These are phyloP conservation scores for Nothomitra cinnamomea DNA, from an alignment of 2,329 filamentous ascomycete species.

Conservation along the genomic window DNA sequence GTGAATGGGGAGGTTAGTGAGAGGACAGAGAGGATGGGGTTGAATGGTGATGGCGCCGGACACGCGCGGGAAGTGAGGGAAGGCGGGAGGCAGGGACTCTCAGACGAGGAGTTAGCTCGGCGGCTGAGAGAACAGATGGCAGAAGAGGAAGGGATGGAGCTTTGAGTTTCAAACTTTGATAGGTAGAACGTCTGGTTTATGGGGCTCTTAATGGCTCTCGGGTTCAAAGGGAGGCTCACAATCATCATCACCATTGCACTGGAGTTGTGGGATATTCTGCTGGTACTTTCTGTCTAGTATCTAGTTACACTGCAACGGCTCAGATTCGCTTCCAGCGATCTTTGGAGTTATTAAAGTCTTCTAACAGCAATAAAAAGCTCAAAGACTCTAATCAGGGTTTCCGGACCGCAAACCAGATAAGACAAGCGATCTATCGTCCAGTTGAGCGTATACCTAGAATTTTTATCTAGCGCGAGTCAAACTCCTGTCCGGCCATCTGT, in stretches of 20 bases:
- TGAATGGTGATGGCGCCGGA: background rate
- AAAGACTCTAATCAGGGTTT: too few species aligned
- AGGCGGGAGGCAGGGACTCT: background rate
- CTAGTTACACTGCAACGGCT: constrained; percentile 16
- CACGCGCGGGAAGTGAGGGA: background rate
- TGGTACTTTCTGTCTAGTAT: too few species aligned
- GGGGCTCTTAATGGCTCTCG: background rate
- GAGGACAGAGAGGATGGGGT: background rate
- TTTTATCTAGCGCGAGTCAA: too few species aligned
- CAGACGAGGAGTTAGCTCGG: too few species aligned
- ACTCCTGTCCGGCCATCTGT: too few species aligned
- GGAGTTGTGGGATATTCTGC: too few species aligned
- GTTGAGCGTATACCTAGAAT: too few species aligned
- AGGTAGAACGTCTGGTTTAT: background rate
- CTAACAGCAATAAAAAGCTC: too few species aligned
- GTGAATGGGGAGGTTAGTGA: background rate
- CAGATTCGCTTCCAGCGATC: constrained; percentile 13
- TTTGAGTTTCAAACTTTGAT: background rate
- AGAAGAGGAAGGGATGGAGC: background rate
- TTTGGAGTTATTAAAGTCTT: too few species aligned
- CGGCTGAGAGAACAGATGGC: background rate
- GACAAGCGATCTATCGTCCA: too few species aligned
- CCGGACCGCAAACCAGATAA: too few species aligned
- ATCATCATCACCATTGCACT: too few species aligned
- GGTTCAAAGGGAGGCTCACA: background rate